These are phyloP conservation scores for Rhododendron henanense DNA, from an alignment of 148 eudicot genomes.

Conservation along the genomic window DNA sequence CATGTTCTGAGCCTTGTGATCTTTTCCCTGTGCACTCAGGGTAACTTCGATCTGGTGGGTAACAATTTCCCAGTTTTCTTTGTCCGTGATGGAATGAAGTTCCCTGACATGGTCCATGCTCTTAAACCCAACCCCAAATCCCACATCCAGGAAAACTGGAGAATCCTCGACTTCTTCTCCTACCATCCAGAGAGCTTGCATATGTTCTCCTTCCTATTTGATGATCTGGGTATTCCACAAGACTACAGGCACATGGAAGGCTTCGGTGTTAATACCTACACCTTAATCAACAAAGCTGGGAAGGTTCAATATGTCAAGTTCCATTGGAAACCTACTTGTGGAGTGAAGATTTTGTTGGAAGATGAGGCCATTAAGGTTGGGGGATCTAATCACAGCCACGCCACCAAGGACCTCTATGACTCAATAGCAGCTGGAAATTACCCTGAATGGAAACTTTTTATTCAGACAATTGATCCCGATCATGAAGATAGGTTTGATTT, in stretches of 20 bases:
- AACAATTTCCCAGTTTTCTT: conserved; percentile 96
- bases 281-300: conserved; percentile 75
- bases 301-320: conserved; percentile 82
- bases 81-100: conserved; percentile 84
- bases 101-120: conserved; percentile 91
- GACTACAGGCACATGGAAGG: conserved; percentile 97
- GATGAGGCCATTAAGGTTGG: conserved; percentile 83
- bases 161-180: conserved; percentile 87
- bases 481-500: conserved; percentile 88
- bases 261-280: conserved; percentile 79
- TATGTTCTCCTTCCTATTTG: conserved; percentile 79
- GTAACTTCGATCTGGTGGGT: conserved; percentile 94
- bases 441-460: conserved; percentile 90
- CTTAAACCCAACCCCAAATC: conserved; percentile 93
- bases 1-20: not conserved
- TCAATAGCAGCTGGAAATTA: conserved; percentile 93
- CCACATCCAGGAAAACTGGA: conserved; percentile 94
- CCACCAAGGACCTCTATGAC: conserved; percentile 85
- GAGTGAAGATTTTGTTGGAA: conserved; percentile 73
- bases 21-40: conserved; percentile 40
- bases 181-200: conserved; percentile 89
- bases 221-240: conserved; percentile 78
- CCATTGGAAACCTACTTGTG: conserved; percentile 97
- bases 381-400: conserved; percentile 93
- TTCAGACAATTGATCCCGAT: conserved; percentile 81